Conservation (phyloP, 768 basidiomycete species). For the Tricholoma saponaceum region DNA sequence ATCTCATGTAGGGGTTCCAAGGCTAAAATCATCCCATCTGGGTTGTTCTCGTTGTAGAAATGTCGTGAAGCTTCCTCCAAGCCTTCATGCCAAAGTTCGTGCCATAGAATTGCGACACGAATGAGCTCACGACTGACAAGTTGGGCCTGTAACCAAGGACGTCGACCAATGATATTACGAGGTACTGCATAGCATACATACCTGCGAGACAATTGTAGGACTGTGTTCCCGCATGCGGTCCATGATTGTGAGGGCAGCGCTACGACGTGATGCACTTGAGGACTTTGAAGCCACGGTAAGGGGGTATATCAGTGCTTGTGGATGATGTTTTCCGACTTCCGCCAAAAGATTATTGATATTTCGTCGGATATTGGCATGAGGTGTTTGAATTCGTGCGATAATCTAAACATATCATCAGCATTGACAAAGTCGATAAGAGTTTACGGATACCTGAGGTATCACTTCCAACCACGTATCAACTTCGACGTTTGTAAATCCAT, state of each 20-base stretch:
- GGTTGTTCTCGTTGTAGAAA: slow-evolving; percentile 96
- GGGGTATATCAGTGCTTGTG: slow-evolving; percentile 94
- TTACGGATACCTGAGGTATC: slow-evolving; percentile 77
- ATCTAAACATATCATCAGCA: slow-evolving; percentile 49
- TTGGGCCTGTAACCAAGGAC: slow-evolving; percentile 48
- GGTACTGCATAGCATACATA: slow-evolving; percentile 20
- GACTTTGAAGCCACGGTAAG: slow-evolving; percentile 97
- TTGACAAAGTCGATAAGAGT: background rate
- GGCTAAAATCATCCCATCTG: slow-evolving; percentile 93
- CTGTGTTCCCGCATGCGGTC: slow-evolving; percentile 92
- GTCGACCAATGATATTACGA: slow-evolving; percentile 1
- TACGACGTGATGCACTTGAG: slow-evolving; percentile 77
- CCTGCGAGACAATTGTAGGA: slow-evolving; percentile 82
- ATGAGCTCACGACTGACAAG: slow-evolving; percentile 93
- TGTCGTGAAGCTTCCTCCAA: slow-evolving; percentile 95
- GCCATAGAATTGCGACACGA: slow-evolving; percentile 97
- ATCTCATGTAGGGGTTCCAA: slow-evolving; percentile 91
- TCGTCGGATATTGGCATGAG: slow-evolving; percentile 77
- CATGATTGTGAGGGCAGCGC: slow-evolving; percentile 85
- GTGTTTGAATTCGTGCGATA: slow-evolving; percentile 97
- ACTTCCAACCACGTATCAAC: slow-evolving; percentile 99
- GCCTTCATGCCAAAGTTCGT: slow-evolving; percentile 98
- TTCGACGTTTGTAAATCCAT: slow-evolving; percentile 83
- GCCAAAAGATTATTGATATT: slow-evolving; percentile 86
- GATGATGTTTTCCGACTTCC: slow-evolving; percentile 94